Evolutionary conservation across 2,329 filamentous ascomycete species (phyloP).

Genomic region (Juglanconis sp.): DNA sequence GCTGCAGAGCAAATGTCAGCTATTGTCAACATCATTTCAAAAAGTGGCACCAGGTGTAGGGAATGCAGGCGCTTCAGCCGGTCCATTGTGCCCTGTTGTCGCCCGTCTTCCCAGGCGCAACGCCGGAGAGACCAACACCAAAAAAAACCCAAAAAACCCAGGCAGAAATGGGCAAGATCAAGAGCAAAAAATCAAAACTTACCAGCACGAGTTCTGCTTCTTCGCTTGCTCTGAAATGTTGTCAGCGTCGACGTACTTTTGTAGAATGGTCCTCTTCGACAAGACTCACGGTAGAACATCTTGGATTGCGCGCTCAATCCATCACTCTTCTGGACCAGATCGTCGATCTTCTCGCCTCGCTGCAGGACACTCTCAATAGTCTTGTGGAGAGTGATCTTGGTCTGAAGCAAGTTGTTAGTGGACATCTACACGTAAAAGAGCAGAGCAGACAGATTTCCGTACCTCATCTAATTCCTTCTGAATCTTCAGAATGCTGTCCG

Average conservation of each 20-base stretch:
- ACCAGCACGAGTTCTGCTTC: constrained; percentile 76
- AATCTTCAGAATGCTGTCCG: constrained; percentile 91
- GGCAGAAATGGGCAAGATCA: not conserved
- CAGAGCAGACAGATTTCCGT: not conserved
- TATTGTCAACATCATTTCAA: not conserved
- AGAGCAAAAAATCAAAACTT: not conserved
- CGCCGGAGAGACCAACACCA: no score
- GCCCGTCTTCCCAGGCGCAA: no score
- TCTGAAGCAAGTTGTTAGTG: constrained; percentile 46
- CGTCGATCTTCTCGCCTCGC: constrained; percentile 94
- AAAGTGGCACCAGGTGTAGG: not conserved
- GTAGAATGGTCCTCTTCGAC: not conserved
- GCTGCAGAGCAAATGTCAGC: not conserved
- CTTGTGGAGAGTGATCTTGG: constrained; percentile 95
- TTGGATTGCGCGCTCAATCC: constrained; percentile 88
- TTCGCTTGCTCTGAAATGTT: constrained; percentile 58
- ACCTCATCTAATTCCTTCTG: constrained; percentile 83
- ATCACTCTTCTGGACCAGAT: constrained; percentile 88
- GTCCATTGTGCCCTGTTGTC: not conserved
- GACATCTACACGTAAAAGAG: not conserved
- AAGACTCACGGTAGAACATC: constrained; percentile 83
- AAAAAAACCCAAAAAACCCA: not conserved
- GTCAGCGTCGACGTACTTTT: not conserved
- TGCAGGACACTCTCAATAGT: constrained; percentile 86
- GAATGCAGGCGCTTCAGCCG: not conserved